Conservation (phyloP, 495 filamentous ascomycete species). For the Penicillium manginii region DNA sequence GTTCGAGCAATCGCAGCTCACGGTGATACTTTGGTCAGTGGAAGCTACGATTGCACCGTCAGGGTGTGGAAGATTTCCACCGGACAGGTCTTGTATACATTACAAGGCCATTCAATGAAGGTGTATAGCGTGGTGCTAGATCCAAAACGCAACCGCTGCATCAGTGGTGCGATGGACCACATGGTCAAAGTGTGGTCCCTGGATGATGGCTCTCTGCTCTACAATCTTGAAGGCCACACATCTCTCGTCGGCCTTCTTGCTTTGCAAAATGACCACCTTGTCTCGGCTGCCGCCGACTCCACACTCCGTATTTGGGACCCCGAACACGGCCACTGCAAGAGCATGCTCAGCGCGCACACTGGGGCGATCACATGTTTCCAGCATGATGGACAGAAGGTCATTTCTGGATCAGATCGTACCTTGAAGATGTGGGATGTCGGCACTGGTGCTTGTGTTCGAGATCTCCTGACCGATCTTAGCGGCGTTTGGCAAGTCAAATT, state of each 20-base stretch:
- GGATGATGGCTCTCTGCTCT: conserved; percentile 80
- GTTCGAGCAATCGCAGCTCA: conserved; percentile 98
- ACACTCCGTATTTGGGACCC: conserved; percentile 98
- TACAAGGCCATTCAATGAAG: conserved; percentile 88
- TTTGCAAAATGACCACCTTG: conserved; percentile 81
- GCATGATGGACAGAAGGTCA: conserved; percentile 95
- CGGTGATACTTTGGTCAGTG: conserved; percentile 95
- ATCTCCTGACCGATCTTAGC: conserved; percentile 92
- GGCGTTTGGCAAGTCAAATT: conserved; percentile 99
- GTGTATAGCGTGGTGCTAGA: conserved; percentile 98
- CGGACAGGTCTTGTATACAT: conserved; percentile 83
- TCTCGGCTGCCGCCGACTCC: conserved; percentile 93
- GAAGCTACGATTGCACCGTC: conserved; percentile 95
- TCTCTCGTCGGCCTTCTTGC: conserved; percentile 92
- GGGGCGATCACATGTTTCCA: conserved; percentile 99
- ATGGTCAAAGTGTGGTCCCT: conserved; percentile 98
- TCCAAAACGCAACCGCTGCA: conserved; percentile 88
- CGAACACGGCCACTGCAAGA: conserved; percentile 87
- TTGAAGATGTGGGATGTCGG: conserved; percentile 99
- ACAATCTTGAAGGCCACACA: conserved; percentile 93
- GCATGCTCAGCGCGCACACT: conserved; percentile 86
- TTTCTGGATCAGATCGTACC: conserved; percentile 92
- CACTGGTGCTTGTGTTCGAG: conserved; percentile 88
- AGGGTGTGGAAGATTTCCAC: conserved; percentile 98
- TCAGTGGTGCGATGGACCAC: conserved; percentile 98